phyloP scores from a whole-genome alignment of 768 basidiomycete species.

The Termitomyces sp. region DNA sequence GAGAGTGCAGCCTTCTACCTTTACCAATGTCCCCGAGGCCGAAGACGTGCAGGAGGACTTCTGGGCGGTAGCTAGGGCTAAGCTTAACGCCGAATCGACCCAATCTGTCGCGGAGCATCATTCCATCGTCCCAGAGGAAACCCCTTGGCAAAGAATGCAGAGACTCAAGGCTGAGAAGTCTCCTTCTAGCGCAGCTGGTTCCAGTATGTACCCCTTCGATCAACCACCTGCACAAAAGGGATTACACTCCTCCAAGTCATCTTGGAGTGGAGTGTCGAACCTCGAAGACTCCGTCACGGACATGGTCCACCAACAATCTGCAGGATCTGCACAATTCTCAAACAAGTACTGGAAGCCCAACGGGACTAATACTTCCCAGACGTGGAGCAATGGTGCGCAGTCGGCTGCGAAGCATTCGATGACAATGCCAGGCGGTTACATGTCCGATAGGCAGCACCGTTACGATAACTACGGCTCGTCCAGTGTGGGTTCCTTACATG shows the following conservation, averaged over 20 bases:
- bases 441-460: not conserved
- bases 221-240: slow-evolving; percentile 1
- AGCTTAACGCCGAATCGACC: not conserved
- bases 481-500: not conserved
- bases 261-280: slow-evolving; percentile 2
- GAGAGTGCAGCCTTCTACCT: not conserved
- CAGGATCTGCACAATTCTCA: not conserved
- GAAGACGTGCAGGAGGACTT: not conserved
- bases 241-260: slow-evolving; percentile 5
- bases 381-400: slow-evolving; percentile 8
- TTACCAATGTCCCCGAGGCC: not conserved
- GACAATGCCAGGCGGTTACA: slow-evolving; percentile 7
- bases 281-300: slow-evolving; percentile 2
- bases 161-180: slow-evolving; percentile 5
- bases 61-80: not conserved
- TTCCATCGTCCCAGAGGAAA: slow-evolving; percentile 7
- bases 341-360: slow-evolving; percentile 13
- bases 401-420: not conserved
- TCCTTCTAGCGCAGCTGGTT: not conserved
- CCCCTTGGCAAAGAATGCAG: slow-evolving; percentile 12
- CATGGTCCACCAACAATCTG: not conserved
- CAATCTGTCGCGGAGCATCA: not conserved
- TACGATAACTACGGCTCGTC: slow-evolving; percentile 1
- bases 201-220: slow-evolving; percentile 2
- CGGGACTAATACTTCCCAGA: slow-evolving; percentile 4